Evolutionary conservation across 2,329 filamentous ascomycete species (phyloP), one percentile per base, ranked within the genome.

Genomic region (Geosmithia flava): DNA sequence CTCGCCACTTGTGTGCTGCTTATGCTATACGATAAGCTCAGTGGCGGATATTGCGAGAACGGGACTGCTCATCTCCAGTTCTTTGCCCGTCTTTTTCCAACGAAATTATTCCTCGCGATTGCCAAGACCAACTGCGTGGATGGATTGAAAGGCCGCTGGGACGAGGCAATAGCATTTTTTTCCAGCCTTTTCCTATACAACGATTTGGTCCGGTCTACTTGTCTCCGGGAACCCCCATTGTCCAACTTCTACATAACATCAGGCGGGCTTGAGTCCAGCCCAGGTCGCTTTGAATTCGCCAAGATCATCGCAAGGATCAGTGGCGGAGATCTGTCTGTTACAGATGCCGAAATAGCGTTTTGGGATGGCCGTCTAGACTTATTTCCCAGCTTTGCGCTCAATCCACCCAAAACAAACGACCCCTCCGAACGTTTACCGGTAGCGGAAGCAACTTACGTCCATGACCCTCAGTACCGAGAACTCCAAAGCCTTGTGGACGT

Each of bases 131-230:
- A 48, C 29, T 11, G 29, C n/a, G n/a, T n/a, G 11, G 6, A 11
- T 30, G 7, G 29, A 30, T 15, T 17, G 27, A 10, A 39, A 39
- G 3, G 37, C 40, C 37, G 17, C 16, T 39, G 37, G 29, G 33
- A 20, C 19, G 29, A 47, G 13, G 29, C 45, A 5, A 20, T 51
- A 1, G 47, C 50, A n/a, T 55, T 55, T 23, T 44, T 55, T 19
- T 52, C 50, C 11, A 53, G 37, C 10, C 42, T 54, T 0, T 55
- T 55, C 20, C 45, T 53, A 2, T 54, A 55, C 40, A 53, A 54
- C 44, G 54, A 55, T 20, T 50, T 54, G 1, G 53, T 55, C 11
- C 42, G 49, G 15, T 51, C 54, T 2, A 55, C 53, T 2, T 53
- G 52, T 1, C 39, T 51, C 1, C 23, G 47, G 15, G 51, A 46